Conservation (phyloP, 257 asterid genomes). For the Misopates orontium region DNA sequence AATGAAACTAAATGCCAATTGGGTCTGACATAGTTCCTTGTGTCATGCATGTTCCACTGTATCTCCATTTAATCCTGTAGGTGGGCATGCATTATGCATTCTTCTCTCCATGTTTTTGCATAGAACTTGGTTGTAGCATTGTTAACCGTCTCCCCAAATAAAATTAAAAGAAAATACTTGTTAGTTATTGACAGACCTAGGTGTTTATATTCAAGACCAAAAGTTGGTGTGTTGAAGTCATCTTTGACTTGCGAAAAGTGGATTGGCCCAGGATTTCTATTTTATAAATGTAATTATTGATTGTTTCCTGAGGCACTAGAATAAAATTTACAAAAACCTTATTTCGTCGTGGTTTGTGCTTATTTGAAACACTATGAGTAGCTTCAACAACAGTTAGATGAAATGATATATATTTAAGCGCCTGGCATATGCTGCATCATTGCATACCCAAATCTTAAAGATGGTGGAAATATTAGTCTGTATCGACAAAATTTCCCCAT, state of each 20-base stretch:
- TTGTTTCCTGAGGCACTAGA: too few relatives aligned
- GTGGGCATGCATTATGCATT: not conserved
- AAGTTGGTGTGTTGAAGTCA: not conserved
- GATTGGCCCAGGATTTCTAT: not conserved
- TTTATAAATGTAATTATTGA: too few relatives aligned
- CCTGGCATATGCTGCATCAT: too few relatives aligned
- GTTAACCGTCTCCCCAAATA: not conserved
- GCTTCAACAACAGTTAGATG: not conserved
- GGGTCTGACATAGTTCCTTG: not conserved
- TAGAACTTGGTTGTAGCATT: not conserved
- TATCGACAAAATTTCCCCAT: not conserved
- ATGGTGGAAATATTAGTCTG: not conserved
- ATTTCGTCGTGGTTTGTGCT: not conserved
- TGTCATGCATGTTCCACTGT: not conserved
- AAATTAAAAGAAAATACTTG: not conserved
- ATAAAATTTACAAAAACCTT: not conserved
- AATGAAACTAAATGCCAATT: not conserved
- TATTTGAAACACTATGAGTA: not conserved
- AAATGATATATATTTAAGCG: too few relatives aligned
- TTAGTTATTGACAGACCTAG: too few relatives aligned
- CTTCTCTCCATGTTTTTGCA: not conserved
- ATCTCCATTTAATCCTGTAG: not conserved
- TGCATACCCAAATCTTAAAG: too few relatives aligned
- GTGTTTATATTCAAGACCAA: too few relatives aligned
- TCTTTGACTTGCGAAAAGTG: constrained; percentile 8